Base-by-base conservation (phyloP, 805 yeast species). In the Wilhelminamyces savonicus region DNA sequence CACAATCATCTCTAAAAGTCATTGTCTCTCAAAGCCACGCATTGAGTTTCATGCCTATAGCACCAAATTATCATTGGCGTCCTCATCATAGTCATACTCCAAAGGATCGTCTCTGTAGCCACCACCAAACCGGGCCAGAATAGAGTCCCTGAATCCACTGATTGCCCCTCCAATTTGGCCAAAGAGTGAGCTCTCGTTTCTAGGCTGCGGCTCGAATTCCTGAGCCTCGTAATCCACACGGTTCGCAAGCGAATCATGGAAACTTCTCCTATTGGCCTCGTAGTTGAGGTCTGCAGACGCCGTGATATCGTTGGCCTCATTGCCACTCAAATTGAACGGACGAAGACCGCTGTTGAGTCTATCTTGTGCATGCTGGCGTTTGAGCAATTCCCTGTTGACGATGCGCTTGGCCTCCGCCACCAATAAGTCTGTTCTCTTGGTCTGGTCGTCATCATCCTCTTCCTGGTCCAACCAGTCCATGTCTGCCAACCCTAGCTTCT, bases 351-450 rank as follows among this genome's bases (percentile, higher is more conserved):
- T 30, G 7, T 29, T 31, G n/a, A 23, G 19, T 3, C 40, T 25
- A 16, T 33, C 28, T 12, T 7, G 20, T 28, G 43, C 35, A 13
- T 40, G 37, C 43, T 41, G 44, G 21, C 65, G 45, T 25, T 49
- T 54, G 12, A 45, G 36, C 27, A 48, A 27, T 36, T 64, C 69
- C 39, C 65, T 39, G 23, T 54, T 43, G 5, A 62, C 48, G 3
- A 61, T 58, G n/a, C 69, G 34, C 34, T 61, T 64, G 9, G 67
- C 69, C 40, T 64, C 71, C 3, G 52, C 66, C 24, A 64, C 61
- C 3, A 62, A 38, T 28, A 63, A 36, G 26, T 62, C 69, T 19
- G 46, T 43, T 20, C 66, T 39, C 27, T 52, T 59, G 35, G 33
- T 41, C 15, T 32, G 26, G 15, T 38, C 46, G 13, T 25, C 20